These are phyloP conservation scores for Gloeopeniophorella convolvens DNA, from an alignment of 768 basidiomycete genomes.

Conservation along the genomic window DNA sequence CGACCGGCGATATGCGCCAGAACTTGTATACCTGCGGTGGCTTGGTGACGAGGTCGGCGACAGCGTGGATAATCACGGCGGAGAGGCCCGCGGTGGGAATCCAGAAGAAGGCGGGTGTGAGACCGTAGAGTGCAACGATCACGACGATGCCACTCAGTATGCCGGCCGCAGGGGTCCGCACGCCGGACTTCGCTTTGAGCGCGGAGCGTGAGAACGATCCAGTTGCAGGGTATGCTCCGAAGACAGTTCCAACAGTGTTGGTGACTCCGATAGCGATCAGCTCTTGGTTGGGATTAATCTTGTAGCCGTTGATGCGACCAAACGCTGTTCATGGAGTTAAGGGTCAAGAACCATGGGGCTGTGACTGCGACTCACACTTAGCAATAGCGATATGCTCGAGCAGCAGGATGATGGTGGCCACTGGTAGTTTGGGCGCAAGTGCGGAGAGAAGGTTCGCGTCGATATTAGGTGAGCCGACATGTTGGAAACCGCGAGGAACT, in stretches of 20 bases:
- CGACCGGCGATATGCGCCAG: conserved; percentile 92
- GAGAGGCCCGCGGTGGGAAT: conserved; percentile 78
- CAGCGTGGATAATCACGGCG: conserved; percentile 92
- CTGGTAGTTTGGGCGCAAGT: conserved; percentile 68
- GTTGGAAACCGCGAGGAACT: conserved; percentile 80
- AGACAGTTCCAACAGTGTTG: conserved; percentile 84
- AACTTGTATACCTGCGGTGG: conserved; percentile 80
- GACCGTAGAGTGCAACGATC: conserved; percentile 88
- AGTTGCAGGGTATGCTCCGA: conserved; percentile 91
- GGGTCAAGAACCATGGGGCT: background rate
- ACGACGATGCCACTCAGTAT: conserved; percentile 82
- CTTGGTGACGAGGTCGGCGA: conserved; percentile 79
- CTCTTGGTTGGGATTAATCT: conserved; percentile 90
- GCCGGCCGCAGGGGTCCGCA: conserved; percentile 92
- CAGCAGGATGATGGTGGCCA: conserved; percentile 83
- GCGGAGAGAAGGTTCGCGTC: conserved; percentile 50
- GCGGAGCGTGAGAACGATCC: conserved; percentile 99
- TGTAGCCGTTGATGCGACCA: conserved; percentile 92
- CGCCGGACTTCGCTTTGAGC: conserved; percentile 91
- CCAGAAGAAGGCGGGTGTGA: conserved; percentile 91
- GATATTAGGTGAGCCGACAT: conserved; percentile 44
- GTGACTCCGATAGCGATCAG: conserved; percentile 97
- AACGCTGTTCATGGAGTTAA: conserved; percentile 51
- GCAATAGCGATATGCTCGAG: conserved; percentile 96
- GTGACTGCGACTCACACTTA: conserved; percentile 55